Base-by-base conservation (phyloP, 352 stramenopile species). In the Phytophthora sp. region DNA sequence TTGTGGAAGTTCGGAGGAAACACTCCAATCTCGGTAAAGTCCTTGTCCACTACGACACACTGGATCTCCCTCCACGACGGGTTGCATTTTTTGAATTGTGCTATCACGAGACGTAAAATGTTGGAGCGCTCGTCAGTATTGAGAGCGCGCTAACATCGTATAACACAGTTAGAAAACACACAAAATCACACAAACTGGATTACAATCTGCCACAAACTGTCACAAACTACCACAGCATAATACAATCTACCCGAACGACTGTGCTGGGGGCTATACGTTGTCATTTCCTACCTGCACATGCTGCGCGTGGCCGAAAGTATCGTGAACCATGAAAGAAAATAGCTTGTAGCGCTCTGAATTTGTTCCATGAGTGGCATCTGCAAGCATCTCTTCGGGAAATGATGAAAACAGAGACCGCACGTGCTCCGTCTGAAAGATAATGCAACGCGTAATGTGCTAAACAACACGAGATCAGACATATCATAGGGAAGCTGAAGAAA, bases 11-110 rank as follows among this genome's bases (percentile, higher is more conserved):
- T 55, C 56, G 3, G 33, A n/a, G 2, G 54, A 6, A 57, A 26
- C 3, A 66, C 50, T 2, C 31, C 16, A 7, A 66, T n/a, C 21
- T 71, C 56, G 0, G 55, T 71, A 18, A 66, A 63, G 18, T 71
- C 49, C 15, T 71, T 66, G 16, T 63, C 38, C 7, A 71, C 52
- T 1, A 64, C 56, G 5, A 59, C 12, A 50, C 49, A 18, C 16
- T 50, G 57, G 1, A 9, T 16, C 42, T 23, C 55, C 8, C 1
- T 18, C 41, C 41, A 66, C 1, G 4, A 21, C 3, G 38, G 57
- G 18, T 45, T 33, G 3, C 15, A 3, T 13, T 46, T 29, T 31
- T 66, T 53, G 11, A 66, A 46, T 16, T 59, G 57, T 11, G 4
- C 15, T 11, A 41, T 46, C 2, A 47, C 20, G 5, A 47, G 13